These are phyloP conservation scores for Luvunga scandens DNA, from an alignment of 345 rosid species.

Conservation along the genomic window DNA sequence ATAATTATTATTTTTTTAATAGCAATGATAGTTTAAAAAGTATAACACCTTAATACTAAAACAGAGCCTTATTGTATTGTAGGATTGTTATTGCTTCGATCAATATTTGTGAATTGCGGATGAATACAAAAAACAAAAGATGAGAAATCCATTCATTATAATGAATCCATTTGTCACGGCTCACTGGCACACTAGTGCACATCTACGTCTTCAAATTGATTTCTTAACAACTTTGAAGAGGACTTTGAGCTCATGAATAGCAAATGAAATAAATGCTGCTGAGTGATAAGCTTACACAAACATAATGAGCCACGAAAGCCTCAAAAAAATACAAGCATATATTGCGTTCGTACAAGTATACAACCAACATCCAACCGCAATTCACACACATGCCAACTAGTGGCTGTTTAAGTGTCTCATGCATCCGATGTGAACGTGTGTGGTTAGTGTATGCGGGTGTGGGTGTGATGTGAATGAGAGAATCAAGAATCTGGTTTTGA, in stretches of 20 bases:
- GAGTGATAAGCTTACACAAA: neutral
- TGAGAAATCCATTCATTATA: neutral
- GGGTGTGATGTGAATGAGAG: too few species aligned
- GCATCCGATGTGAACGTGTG: too few species aligned
- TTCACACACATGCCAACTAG: neutral
- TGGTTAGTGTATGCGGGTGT: too few species aligned
- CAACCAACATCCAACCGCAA: neutral
- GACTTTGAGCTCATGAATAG: too few species aligned
- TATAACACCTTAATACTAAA: too few species aligned
- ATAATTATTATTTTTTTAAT: too few species aligned
- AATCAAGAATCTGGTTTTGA: slow-evolving; percentile 9
- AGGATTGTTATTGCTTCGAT: too few species aligned
- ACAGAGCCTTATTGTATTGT: too few species aligned
- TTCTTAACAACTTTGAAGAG: neutral
- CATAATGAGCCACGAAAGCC: neutral
- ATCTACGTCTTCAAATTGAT: neutral
- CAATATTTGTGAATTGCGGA: too few species aligned
- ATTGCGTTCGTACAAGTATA: neutral
- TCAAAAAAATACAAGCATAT: neutral
- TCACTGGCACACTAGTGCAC: neutral
- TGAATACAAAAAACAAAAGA: too few species aligned
- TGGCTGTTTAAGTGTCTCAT: neutral
- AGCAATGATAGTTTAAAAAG: too few species aligned
- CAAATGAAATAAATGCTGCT: too few species aligned
- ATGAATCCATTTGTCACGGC: neutral